Conservation (phyloP, 139 green algal genomes). For the Volvox africanus region DNA sequence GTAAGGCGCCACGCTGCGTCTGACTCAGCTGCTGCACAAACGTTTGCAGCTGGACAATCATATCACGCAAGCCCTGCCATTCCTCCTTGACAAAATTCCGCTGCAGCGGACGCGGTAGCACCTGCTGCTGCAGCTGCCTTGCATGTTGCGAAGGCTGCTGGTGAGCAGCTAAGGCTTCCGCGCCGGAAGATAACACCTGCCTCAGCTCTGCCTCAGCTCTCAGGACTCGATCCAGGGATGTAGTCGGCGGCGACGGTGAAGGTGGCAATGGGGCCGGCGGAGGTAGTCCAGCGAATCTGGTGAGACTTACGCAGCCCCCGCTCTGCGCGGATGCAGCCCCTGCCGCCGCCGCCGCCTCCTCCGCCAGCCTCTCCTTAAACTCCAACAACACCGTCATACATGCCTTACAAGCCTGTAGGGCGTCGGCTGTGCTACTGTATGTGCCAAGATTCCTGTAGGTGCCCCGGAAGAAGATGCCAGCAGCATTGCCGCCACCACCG, state of each 20-base stretch:
- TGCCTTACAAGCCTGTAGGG: slow-evolving; percentile 6
- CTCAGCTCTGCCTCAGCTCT: not conserved
- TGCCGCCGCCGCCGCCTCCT: not conserved
- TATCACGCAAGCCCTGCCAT: not conserved
- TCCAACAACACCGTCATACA: slow-evolving; percentile 5
- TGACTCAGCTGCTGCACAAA: not conserved
- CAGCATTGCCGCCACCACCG: not conserved
- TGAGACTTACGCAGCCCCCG: not conserved
- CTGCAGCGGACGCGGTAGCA: not conserved
- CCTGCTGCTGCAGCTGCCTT: not conserved
- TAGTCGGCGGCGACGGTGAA: not conserved
- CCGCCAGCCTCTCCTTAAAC: not conserved
- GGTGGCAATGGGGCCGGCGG: not conserved
- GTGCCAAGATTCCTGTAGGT: not conserved
- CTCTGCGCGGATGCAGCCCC: not conserved
- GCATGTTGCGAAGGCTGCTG: not conserved
- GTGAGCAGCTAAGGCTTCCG: too few relatives aligned
- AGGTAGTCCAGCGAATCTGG: not conserved
- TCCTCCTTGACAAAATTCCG: not conserved
- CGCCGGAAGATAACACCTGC: not conserved
- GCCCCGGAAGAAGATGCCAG: not conserved
- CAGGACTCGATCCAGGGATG: not conserved
- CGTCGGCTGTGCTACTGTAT: not conserved
- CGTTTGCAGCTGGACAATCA: not conserved
- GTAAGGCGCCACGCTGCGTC: not conserved